Percentiles rank a stretch among this genome's conserved stretches.
Conservation (phyloP, 768 basidiomycete genomes). For the Tephrocybe sp. region DNA sequence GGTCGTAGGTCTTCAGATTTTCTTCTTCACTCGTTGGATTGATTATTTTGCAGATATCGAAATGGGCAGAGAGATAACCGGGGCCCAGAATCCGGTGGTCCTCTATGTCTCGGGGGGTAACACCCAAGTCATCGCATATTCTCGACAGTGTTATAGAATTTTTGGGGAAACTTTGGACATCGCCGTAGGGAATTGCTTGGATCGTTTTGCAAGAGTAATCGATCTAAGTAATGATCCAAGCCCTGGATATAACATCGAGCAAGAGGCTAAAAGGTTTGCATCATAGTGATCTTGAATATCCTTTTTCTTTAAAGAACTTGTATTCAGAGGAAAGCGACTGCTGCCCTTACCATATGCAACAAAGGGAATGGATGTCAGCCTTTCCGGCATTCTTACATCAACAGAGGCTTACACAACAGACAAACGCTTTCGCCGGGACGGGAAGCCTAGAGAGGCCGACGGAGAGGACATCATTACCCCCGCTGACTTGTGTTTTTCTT, state of each 20-base stretch:
- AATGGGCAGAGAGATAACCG: slow-evolving; percentile 95
- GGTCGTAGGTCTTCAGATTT: slow-evolving; percentile 67
- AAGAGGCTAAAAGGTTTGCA: slow-evolving; percentile 85
- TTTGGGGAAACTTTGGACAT: slow-evolving; percentile 99
- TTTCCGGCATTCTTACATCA: slow-evolving; percentile 92
- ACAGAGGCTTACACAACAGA: slow-evolving; percentile 87
- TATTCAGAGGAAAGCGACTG: slow-evolving; percentile 74
- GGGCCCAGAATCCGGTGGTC: slow-evolving; percentile 92
- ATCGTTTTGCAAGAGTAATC: slow-evolving; percentile 94
- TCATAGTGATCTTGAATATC: too few species aligned
- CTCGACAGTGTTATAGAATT: slow-evolving; percentile 94
- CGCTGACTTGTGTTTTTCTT: slow-evolving; percentile 94
- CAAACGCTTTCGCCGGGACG: slow-evolving; percentile 70
- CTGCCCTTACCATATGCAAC: slow-evolving; percentile 90
- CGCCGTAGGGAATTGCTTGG: slow-evolving; percentile 98
- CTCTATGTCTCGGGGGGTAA: slow-evolving; percentile 99
- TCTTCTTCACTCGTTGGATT: not conserved
- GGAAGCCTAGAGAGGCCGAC: slow-evolving; percentile 33
- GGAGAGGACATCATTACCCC: slow-evolving; percentile 81
- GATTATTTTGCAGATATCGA: slow-evolving; percentile 76
- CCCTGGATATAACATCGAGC: slow-evolving; percentile 97
- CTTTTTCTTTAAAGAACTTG: not conserved
- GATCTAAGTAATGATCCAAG: slow-evolving; percentile 93
- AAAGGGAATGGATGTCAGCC: slow-evolving; percentile 97
- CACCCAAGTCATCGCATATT: slow-evolving; percentile 99